These are phyloP conservation scores for Rhizodiscina lignyota DNA, from an alignment of 495 filamentous ascomycete species.

Conservation along the genomic window DNA sequence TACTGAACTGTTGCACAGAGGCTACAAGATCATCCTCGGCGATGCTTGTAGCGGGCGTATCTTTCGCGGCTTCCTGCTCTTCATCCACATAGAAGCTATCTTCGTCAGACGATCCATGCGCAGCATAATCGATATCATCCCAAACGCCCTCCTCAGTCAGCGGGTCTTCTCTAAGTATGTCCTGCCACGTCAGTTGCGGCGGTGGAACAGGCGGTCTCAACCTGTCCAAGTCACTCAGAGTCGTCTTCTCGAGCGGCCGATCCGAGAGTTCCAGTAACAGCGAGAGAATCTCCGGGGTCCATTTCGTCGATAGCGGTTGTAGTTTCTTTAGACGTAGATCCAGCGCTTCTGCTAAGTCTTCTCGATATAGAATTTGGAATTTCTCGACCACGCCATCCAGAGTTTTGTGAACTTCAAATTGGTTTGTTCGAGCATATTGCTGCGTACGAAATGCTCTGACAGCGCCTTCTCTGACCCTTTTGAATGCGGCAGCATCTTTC, in stretches of 20 bases:
- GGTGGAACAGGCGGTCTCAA: conserved; percentile 27
- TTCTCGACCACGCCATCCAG: conserved; percentile 78
- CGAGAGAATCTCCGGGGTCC: conserved; percentile 63
- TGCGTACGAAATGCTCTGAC: conserved; percentile 38
- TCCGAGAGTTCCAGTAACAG: conserved; percentile 71
- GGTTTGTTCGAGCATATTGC: conserved; percentile 59
- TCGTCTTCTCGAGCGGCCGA: conserved; percentile 53
- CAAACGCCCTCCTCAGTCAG: conserved; percentile 60
- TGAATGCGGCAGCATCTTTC: conserved; percentile 30
- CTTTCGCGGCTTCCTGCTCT: too few relatives aligned
- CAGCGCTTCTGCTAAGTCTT: conserved; percentile 67
- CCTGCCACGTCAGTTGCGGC: conserved; percentile 49
- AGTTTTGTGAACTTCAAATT: conserved; percentile 62
- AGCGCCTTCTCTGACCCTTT: conserved; percentile 30
- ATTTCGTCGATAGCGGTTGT: conserved; percentile 27
- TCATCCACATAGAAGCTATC: conserved; percentile 10
- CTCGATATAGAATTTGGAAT: conserved; percentile 60
- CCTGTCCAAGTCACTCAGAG: conserved; percentile 40
- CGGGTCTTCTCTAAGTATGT: conserved; percentile 58
- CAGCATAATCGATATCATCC: conserved; percentile 58
- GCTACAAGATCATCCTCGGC: not conserved
- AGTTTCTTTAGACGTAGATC: conserved; percentile 44
- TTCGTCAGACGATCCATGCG: conserved; percentile 35
- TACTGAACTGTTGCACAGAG: not conserved
- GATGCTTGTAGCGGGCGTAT: conserved; percentile 7